Conservation (phyloP, 2,329 filamentous ascomycete genomes). For the Boeremia lycopersici region DNA sequence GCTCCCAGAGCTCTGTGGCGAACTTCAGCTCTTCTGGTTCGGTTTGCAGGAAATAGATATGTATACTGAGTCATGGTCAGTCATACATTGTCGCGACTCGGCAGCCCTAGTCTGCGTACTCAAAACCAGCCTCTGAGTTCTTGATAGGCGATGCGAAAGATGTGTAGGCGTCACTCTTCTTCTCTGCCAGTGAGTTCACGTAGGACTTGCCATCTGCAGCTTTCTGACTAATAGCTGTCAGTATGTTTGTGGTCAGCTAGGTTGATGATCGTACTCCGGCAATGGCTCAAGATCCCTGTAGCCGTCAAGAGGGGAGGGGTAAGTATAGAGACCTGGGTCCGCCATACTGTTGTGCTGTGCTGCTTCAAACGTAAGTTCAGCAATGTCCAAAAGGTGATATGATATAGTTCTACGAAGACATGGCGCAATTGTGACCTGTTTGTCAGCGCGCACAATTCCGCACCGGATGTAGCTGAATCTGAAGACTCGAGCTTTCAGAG, state of each 20-base stretch:
- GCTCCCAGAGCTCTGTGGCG: conserved; percentile 74
- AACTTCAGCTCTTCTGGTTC: conserved; percentile 68
- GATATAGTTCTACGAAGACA: neutral
- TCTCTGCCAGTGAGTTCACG: conserved; percentile 67
- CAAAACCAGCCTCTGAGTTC: conserved; percentile 75
- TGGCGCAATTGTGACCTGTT: conserved; percentile 10
- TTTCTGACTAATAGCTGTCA: conserved; percentile 55
- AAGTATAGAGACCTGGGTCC: conserved; percentile 54
- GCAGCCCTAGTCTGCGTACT: conserved; percentile 47
- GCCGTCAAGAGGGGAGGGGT: conserved; percentile 63
- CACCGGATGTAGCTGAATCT: neutral
- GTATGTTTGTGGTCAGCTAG: neutral
- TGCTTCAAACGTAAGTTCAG: conserved; percentile 8
- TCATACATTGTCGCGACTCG: no score
- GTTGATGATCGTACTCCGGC: conserved; percentile 46
- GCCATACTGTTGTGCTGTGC: conserved; percentile 39
- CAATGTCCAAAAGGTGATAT: neutral
- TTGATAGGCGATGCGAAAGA: conserved; percentile 71
- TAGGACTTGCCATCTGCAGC: conserved; percentile 78
- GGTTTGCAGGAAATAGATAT: conserved; percentile 78
- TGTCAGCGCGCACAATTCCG: conserved; percentile 16
- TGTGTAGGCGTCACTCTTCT: conserved; percentile 71
- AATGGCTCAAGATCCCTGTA: conserved; percentile 64
- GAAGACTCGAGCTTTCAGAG: conserved; percentile 9
- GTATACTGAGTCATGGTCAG: conserved; percentile 55